Evolutionary conservation across 176 grass and related monocot species (phyloP).

Genomic region (Oryza nivara): DNA sequence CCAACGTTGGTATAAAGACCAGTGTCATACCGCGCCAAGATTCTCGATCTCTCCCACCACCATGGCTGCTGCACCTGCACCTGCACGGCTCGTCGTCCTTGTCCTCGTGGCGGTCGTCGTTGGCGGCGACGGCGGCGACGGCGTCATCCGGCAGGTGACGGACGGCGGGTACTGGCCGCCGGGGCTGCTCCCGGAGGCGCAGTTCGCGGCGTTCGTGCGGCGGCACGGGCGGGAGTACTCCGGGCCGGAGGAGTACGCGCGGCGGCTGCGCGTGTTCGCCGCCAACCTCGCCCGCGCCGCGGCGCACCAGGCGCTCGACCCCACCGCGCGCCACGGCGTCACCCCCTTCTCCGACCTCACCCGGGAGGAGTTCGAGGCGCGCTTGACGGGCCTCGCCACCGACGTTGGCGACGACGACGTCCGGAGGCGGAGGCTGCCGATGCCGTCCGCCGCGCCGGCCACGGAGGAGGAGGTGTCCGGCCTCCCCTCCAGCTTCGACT

Average conservation of each 20-base stretch:
- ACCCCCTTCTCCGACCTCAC: conserved; percentile 93
- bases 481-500: conserved; percentile 77
- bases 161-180: background rate
- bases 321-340: conserved; percentile 68
- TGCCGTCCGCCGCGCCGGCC: conserved; percentile 26
- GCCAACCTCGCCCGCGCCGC: conserved; percentile 71
- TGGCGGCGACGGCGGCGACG: background rate
- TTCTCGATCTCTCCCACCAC: background rate
- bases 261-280: conserved; percentile 73
- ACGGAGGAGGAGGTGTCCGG: conserved; percentile 46
- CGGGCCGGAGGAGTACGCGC: conserved; percentile 61
- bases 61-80: conserved; percentile 18
- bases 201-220: conserved; percentile 60
- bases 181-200: conserved; percentile 38
- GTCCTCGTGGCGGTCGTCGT: background rate
- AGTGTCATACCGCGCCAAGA: background rate
- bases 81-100: background rate
- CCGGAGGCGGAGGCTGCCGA: background rate
- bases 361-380: conserved; percentile 71
- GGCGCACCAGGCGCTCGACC: conserved; percentile 81
- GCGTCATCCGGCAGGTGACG: conserved; percentile 47
- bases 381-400: conserved; percentile 51
- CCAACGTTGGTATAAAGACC: background rate
- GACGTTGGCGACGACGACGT: background rate
- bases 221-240: conserved; percentile 61